phyloP scores from a whole-genome alignment of 306 rosid genomes.

The Trifolium subterraneum region DNA sequence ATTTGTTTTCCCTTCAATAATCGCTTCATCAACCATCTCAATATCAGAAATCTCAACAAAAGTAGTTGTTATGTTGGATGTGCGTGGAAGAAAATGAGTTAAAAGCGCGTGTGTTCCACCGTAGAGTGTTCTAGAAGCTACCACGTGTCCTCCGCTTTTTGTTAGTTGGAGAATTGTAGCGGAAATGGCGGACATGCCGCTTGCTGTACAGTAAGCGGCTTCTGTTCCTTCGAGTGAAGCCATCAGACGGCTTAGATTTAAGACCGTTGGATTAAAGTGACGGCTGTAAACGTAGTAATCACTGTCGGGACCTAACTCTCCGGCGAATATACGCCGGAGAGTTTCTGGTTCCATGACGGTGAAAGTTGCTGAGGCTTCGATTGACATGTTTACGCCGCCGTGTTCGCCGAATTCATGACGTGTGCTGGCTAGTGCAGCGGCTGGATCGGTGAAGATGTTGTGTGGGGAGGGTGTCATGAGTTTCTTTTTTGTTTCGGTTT shows the following conservation, averaged over 20 bases:
- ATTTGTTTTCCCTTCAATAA: conserved; percentile 72
- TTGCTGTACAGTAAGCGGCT: conserved; percentile 93
- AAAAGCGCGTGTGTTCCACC: conserved; percentile 97
- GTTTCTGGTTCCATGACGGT: conserved; percentile 99
- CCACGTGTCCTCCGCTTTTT: conserved; percentile 71
- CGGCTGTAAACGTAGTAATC: conserved; percentile 97
- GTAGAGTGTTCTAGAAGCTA: conserved; percentile 65
- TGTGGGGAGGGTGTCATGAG: neutral
- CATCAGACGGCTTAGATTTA: conserved; percentile 86
- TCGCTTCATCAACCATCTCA: conserved; percentile 55
- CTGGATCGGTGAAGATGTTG: conserved; percentile 52
- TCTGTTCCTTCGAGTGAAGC: conserved; percentile 92
- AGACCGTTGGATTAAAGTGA: conserved; percentile 93
- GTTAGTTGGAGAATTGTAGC: conserved; percentile 69
- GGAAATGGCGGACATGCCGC: conserved; percentile 91
- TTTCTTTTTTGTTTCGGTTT: conserved; percentile 52
- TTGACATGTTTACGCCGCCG: conserved; percentile 99
- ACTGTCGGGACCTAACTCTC: conserved; percentile 85
- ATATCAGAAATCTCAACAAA: conserved; percentile 70
- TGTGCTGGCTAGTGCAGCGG: conserved; percentile 69
- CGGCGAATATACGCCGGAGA: conserved; percentile 83
- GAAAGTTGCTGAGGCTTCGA: conserved; percentile 97
- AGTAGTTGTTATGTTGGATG: conserved; percentile 60
- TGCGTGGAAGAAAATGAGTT: conserved; percentile 68
- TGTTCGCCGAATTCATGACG: conserved; percentile 98